Conservation (phyloP, 768 basidiomycete species). For the Cubamyces sp. region DNA sequence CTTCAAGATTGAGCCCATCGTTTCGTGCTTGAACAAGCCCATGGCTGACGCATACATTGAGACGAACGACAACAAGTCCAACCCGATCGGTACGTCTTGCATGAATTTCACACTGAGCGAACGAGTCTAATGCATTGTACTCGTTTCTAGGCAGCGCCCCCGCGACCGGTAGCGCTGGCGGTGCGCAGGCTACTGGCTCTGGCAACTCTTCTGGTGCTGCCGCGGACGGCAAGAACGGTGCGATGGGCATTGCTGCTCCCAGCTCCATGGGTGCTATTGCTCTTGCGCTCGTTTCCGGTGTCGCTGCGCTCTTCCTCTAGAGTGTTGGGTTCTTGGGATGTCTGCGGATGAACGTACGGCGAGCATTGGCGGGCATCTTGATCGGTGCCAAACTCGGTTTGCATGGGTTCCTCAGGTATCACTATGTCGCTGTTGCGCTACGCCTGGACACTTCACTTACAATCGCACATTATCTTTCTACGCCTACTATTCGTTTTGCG, state of each 20-base stretch:
- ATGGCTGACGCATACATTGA: slow-evolving; percentile 77
- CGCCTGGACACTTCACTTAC: neutral
- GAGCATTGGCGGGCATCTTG: slow-evolving; percentile 1
- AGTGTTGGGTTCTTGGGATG: neutral
- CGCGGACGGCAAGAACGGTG: slow-evolving; percentile 17
- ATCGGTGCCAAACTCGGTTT: neutral
- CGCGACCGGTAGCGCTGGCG: slow-evolving; percentile 31
- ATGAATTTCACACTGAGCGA: neutral
- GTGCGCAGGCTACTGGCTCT: slow-evolving; percentile 34
- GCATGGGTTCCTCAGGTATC: too few relatives aligned
- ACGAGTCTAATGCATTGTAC: slow-evolving; percentile 32
- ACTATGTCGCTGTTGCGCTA: too few relatives aligned
- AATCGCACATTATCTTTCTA: neutral
- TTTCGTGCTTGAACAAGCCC: slow-evolving; percentile 62
- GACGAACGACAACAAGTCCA: slow-evolving; percentile 72
- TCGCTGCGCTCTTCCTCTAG: slow-evolving; percentile 17
- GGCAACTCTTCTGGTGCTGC: slow-evolving; percentile 15
- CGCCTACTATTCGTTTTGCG: slow-evolving; percentile 12
- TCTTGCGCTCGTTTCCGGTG: slow-evolving; percentile 17
- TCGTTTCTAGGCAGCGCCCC: slow-evolving; percentile 19
- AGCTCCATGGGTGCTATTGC: slow-evolving; percentile 9
- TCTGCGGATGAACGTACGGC: neutral
- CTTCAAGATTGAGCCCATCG: slow-evolving; percentile 75
- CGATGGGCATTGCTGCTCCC: slow-evolving; percentile 18
- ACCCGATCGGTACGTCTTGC: slow-evolving; percentile 46